Conservation (phyloP, 805 yeast genomes). For the Barnettozyma pratensis region DNA sequence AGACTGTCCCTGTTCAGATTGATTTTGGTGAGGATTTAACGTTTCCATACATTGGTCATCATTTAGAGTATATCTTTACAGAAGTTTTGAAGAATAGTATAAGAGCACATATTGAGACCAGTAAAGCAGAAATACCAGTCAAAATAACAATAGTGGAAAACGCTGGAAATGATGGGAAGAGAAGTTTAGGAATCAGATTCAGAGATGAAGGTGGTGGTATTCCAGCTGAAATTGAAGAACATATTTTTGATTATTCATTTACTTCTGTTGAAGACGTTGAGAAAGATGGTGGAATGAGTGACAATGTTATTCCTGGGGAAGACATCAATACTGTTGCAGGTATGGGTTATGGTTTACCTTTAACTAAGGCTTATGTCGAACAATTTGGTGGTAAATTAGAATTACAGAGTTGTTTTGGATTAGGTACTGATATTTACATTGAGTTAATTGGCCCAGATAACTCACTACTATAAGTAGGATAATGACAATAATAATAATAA, state of each 20-base stretch:
- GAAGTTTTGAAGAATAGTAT: conserved; percentile 85
- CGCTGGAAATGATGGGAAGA: conserved; percentile 19
- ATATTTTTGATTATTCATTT: conserved; percentile 82
- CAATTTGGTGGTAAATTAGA: conserved; percentile 67
- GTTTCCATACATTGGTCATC: conserved; percentile 83
- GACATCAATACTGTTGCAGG: conserved; percentile 78
- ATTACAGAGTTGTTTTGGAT: conserved; percentile 65
- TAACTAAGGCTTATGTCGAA: conserved; percentile 70
- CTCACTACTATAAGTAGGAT: conserved; percentile 7
- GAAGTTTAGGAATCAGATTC: conserved; percentile 58
- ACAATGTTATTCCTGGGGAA: conserved; percentile 64
- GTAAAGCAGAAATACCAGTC: conserved; percentile 35
- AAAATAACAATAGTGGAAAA: conserved; percentile 39
- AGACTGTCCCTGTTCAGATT: conserved; percentile 54
- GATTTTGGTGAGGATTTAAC: conserved; percentile 51
- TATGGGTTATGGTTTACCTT: conserved; percentile 92
- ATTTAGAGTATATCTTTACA: conserved; percentile 80
- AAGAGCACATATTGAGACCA: conserved; percentile 79
- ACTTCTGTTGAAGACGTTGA: conserved; percentile 64
- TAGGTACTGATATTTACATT: conserved; percentile 76
- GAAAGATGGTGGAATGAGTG: conserved; percentile 42
- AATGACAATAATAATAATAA: no score
- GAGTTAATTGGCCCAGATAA: conserved; percentile 32
- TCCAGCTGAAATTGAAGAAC: conserved; percentile 53
- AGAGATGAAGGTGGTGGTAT: conserved; percentile 92